phyloP scores from a whole-genome alignment of 352 stramenopile species.

The Phytophthora syringae region DNA sequence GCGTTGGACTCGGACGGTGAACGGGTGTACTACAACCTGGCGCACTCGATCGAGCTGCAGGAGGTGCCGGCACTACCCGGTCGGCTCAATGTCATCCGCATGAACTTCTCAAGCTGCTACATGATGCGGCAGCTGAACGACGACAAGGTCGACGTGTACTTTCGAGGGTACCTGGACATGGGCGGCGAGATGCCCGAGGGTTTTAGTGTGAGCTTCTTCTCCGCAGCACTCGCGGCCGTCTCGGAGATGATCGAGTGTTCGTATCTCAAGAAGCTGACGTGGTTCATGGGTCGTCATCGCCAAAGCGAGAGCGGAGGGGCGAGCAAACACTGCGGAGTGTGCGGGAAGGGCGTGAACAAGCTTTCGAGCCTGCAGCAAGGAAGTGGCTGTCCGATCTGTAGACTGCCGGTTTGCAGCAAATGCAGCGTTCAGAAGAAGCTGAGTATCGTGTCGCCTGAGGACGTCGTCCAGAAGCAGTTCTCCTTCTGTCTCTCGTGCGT shows the following conservation, averaged over 20 bases:
- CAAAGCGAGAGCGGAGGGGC: conserved; percentile 15
- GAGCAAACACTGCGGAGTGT: conserved; percentile 34
- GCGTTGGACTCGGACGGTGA: no score
- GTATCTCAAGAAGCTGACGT: conserved; percentile 68
- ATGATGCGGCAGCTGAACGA: conserved; percentile 45
- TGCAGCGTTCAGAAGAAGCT: conserved; percentile 56
- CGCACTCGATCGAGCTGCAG: conserved; percentile 40
- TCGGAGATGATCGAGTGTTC: conserved; percentile 54
- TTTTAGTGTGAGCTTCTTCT: conserved; percentile 47
- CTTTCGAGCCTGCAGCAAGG: conserved; percentile 28
- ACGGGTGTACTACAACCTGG: conserved; percentile 41
- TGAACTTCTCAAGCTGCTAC: conserved; percentile 60
- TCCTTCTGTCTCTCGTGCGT: conserved; percentile 64
- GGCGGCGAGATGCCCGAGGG: conserved; percentile 48
- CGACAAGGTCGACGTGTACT: conserved; percentile 56
- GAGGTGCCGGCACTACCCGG: conserved; percentile 32
- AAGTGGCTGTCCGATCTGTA: conserved; percentile 38
- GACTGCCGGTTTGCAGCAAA: conserved; percentile 46
- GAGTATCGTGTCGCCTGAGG: conserved; percentile 39
- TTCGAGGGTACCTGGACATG: conserved; percentile 50
- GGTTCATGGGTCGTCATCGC: conserved; percentile 45
- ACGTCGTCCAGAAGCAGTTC: conserved; percentile 51
- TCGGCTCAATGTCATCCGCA: conserved; percentile 40
- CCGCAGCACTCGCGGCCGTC: conserved; percentile 39
- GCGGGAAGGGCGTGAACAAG: conserved; percentile 36